These are phyloP conservation scores for Excoecaria agallocha DNA, from an alignment of 345 rosid species.

Conservation along the genomic window DNA sequence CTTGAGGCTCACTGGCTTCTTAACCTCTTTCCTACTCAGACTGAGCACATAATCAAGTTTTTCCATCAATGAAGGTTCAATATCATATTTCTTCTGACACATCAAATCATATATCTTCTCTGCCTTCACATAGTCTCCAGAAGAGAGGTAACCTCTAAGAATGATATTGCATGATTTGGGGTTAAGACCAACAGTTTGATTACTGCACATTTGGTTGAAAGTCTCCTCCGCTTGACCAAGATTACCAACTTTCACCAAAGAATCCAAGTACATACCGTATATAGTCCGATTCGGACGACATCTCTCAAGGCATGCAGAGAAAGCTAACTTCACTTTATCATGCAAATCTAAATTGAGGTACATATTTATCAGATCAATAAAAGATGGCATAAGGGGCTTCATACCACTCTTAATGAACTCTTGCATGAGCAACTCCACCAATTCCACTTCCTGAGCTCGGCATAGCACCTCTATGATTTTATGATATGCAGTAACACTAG, in stretches of 20 bases:
- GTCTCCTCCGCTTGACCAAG: conserved; percentile 60
- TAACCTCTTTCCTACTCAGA: conserved; percentile 48
- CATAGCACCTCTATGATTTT: conserved; percentile 66
- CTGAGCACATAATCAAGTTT: conserved; percentile 62
- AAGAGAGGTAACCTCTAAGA: conserved; percentile 52
- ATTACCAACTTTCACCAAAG: conserved; percentile 53
- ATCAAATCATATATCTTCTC: conserved; percentile 63
- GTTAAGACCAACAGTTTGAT: conserved; percentile 50
- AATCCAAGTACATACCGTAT: conserved; percentile 65
- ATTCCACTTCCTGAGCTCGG: conserved; percentile 48
- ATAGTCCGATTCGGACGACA: conserved; percentile 59
- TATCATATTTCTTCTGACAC: conserved; percentile 62
- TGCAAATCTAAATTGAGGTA: conserved; percentile 54
- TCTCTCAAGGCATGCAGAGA: conserved; percentile 56
- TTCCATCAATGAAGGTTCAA: conserved; percentile 52
- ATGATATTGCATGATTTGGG: conserved; percentile 61
- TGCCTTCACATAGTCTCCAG: conserved; percentile 55
- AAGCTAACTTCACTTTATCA: conserved; percentile 50
- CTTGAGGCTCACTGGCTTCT: conserved; percentile 55
- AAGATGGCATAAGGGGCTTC: conserved; percentile 68
- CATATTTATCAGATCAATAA: conserved; percentile 48
- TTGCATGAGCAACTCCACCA: conserved; percentile 56
- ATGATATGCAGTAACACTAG: conserved; percentile 64
- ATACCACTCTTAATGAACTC: conserved; percentile 60
- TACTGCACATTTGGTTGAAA: conserved; percentile 50